phyloP scores from a whole-genome alignment of 2,329 filamentous ascomycete genomes.

The Periconia sp. region DNA sequence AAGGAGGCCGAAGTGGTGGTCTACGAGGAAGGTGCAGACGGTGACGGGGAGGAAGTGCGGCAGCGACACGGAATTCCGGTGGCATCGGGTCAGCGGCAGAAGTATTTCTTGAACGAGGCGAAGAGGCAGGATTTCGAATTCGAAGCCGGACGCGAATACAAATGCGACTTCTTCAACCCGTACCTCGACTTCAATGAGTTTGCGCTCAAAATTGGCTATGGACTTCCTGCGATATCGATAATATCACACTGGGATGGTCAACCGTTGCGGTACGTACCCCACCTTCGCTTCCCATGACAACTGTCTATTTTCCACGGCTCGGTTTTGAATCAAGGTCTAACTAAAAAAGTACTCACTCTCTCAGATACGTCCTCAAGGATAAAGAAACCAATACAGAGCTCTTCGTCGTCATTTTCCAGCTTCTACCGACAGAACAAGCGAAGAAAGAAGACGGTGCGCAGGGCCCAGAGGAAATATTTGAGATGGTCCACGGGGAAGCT shows the following conservation, averaged over 20 bases:
- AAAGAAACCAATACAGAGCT: conserved; percentile 74
- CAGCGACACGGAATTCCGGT: conserved; percentile 48
- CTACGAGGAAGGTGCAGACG: conserved; percentile 59
- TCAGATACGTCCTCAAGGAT: conserved; percentile 93
- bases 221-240: conserved; percentile 75
- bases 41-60: conserved; percentile 50
- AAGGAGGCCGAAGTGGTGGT: conserved; percentile 67
- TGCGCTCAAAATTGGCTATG: conserved; percentile 60
- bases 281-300: conserved; percentile 16
- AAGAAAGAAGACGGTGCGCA: conserved; percentile 28
- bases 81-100: conserved; percentile 58
- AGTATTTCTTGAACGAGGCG: conserved; percentile 64
- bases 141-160: conserved; percentile 66
- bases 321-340: conserved; percentile 33
- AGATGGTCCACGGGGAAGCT: conserved; percentile 24
- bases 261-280: conserved; percentile 65
- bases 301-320: conserved; percentile 27
- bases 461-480: conserved; percentile 29
- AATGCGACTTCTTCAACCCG: conserved; percentile 83
- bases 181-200: conserved; percentile 89
- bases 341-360: conserved; percentile 74
- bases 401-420: conserved; percentile 79
- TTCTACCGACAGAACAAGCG: conserved; percentile 71
- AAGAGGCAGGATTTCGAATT: conserved; percentile 65
- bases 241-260: conserved; percentile 84